Base-by-base conservation (phyloP, 1,284 basidiomycete species). In the Polyporus tsugae region DNA sequence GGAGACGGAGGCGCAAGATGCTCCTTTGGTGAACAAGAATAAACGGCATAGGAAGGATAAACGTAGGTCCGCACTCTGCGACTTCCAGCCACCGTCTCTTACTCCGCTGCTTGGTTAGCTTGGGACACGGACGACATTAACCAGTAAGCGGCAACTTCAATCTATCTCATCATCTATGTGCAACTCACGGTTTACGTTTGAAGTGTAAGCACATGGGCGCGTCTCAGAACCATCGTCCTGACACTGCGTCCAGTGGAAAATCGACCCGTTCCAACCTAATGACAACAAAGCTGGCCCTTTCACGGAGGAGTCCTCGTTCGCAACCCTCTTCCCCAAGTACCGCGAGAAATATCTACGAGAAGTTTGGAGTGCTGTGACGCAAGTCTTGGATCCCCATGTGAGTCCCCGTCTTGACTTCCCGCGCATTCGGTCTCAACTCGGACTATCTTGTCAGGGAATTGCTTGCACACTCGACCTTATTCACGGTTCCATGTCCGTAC, bases 121-220 rank as follows among this genome's bases (percentile, higher is more conserved):
- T 99, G 97, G 98, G 97, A 99, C 80, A 98, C 96, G 59, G 97
- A 99, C 78, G 96, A 98, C 75, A 96, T 99, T 80, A 95, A 99
- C 85, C 97, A 99, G 93, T 97, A 81, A 91, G 94, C 81, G 60
- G 62, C 72, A 53, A 42, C 67, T 49, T 35, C 41, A 46, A 41
- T 15, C 15, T 55, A 22, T 62, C 13, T 42, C 33, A 41, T 17
- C 6, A 10, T 29, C 29, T 38, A 25, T 52, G 22, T 62, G 52
- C 66, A 66, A 77, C 71, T 79, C 46, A 72, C 60, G 36, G 13
- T 5, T 9, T 52, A 19, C 29, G 17, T 25, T 60, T 13, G 15
- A 67, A 76, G 75, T 67, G 75, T 76, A 69, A 76, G 75, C 70
- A 53, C 38, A 2, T 13, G 22, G 33, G 9, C 17, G 11, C 55